Conservation (phyloP, 2,329 filamentous ascomycete genomes). For the Dactylella cylindrospora region DNA sequence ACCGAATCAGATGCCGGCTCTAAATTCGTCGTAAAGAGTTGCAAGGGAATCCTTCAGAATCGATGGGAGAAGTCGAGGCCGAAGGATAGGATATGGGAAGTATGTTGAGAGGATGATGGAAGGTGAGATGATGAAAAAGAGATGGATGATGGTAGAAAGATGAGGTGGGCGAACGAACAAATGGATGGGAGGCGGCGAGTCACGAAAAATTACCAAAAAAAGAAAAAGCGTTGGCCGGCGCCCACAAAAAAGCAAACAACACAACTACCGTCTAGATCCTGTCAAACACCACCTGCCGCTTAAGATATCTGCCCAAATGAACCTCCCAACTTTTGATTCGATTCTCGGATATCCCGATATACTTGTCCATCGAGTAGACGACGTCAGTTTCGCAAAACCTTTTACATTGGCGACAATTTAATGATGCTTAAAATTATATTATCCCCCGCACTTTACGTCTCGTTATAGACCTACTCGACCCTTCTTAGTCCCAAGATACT, state of each 20-base stretch:
- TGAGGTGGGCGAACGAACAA: conserved; percentile 11
- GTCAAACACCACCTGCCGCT: conserved; percentile 28
- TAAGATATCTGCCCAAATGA: too few species aligned
- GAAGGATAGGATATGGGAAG: conserved; percentile 14
- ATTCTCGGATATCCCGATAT: too few species aligned
- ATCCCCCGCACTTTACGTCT: too few species aligned
- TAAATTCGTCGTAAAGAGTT: conserved; percentile 2
- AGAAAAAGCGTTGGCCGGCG: conserved; percentile 13
- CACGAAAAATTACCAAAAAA: too few species aligned
- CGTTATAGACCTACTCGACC: too few species aligned
- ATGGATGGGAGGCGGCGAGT: too few species aligned
- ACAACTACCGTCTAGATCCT: conserved; percentile 26
- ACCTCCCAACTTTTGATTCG: too few species aligned
- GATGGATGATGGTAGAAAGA: conserved; percentile 12
- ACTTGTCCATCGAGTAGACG: too few species aligned
- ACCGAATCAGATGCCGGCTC: conserved; percentile 16
- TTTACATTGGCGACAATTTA: too few species aligned
- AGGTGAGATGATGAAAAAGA: conserved; percentile 8
- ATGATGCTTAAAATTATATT: too few species aligned
- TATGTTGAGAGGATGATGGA: conserved; percentile 1
- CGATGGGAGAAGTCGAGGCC: conserved; percentile 36
- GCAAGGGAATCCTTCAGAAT: conserved; percentile 16
- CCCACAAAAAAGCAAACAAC: conserved; percentile 44
- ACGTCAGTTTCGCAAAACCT: too few species aligned
- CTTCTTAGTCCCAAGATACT: too few species aligned